Base-by-base conservation (phyloP, 2,329 filamentous ascomycete genomes). In the Tolypocladium nubicola region DNA sequence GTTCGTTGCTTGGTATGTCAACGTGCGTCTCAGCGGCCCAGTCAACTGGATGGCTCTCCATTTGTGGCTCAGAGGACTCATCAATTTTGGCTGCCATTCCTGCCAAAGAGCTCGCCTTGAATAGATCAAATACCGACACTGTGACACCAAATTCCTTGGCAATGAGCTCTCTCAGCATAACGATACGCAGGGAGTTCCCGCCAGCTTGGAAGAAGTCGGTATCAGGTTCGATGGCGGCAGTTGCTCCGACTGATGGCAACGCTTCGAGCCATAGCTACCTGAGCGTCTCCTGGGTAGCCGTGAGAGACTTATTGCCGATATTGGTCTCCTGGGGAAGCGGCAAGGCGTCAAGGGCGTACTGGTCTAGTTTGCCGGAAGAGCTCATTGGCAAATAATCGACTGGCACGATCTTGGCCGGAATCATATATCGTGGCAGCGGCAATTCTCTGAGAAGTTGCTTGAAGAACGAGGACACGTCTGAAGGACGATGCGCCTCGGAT, bases 141-240 rank as follows among this genome's bases (percentile, higher is more conserved):
- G 53, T 50, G 4, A 70, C 62, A 1, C 60, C 56, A 56, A 79
- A 74, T 0, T 35, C 39, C 1, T 67, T 54, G 1, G 61, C 60
- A 37, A 81, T 71, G 0, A 57, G 56, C 0, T 61, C 55, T 55
- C 74, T 71, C 0, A 81, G 68, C 3, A 64, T 58, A 13, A 76
- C 61, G 1, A 76, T 60, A 0, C 75, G 64, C 6, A 76, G 55
- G 0, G 75, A 77, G 58, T 69, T 76, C 6, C 75, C 76, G 2
- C 75, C 75, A 2, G 71, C 60, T 0, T 58, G 57, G 63, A 77
- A 78, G 63, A 79, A 77, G 61, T 74, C 69, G 4, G 73, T 64
- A 3, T 61, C 40, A 0, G 57, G 16, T 0, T 58, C 43, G 9
- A 67, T 61, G 2, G 54, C 55, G 30, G 19, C 53, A 50, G 33